A percentile compares a stretch with the other conserved stretches of the same genome.
phyloP scores from a whole-genome alignment of 495 filamentous ascomycete genomes.

The Elasticomyces elasticus region DNA sequence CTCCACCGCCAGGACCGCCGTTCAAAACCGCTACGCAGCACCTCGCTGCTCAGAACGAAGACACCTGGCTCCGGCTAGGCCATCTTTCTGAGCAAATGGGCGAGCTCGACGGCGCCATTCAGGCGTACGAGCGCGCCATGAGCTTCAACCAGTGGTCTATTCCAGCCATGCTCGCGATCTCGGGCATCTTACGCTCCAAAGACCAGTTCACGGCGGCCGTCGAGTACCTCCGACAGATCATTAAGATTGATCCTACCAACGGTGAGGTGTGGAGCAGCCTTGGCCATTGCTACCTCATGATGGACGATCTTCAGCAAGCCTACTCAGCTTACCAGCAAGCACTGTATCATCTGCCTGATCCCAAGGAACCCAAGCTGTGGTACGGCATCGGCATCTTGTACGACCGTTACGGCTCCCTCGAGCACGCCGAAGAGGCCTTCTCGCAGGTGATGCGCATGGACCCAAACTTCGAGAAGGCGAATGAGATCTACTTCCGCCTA shows the following conservation, averaged over 20 bases:
- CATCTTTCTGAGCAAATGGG: constrained; percentile 78
- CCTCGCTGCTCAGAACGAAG: constrained; percentile 62
- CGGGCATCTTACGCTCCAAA: constrained; percentile 76
- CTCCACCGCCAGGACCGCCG: constrained; percentile 37
- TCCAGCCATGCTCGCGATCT: constrained; percentile 88
- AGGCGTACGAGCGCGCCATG: constrained; percentile 80
- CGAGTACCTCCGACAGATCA: constrained; percentile 81
- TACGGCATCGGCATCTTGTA: constrained; percentile 98
- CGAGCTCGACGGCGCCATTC: constrained; percentile 76
- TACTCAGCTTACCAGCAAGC: constrained; percentile 98
- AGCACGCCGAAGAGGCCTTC: constrained; percentile 97
- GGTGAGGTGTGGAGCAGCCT: constrained; percentile 96
- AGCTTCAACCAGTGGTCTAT: constrained; percentile 82
- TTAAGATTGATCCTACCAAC: constrained; percentile 80
- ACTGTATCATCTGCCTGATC: constrained; percentile 83
- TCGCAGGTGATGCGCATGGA: constrained; percentile 99
- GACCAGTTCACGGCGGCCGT: constrained; percentile 92
- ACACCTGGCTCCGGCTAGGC: constrained; percentile 88
- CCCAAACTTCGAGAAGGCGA: constrained; percentile 95
- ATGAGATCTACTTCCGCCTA: constrained; percentile 96
- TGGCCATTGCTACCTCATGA: constrained; percentile 96
- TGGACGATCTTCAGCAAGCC: constrained; percentile 95
- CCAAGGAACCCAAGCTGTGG: constrained; percentile 98
- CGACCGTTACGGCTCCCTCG: constrained; percentile 90
- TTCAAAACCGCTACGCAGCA: constrained; percentile 49